Evolutionary conservation across 805 yeast genomes (phyloP).

Genomic region (Kluyveromyces dobzhanskii): DNA sequence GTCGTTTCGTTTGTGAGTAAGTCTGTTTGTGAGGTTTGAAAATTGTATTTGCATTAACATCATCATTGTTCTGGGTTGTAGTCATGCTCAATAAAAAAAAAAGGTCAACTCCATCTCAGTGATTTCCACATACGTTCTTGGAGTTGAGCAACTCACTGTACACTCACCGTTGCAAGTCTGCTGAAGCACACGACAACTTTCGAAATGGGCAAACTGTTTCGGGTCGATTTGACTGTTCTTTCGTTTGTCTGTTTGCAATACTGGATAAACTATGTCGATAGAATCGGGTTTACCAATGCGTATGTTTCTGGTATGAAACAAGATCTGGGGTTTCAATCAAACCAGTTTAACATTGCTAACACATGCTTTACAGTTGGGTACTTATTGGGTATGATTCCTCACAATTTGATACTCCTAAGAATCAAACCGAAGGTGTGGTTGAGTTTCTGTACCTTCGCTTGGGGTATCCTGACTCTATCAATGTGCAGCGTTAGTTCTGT

Average conservation of each 20-base stretch:
- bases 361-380: constrained; percentile 56
- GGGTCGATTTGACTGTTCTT: constrained; percentile 27
- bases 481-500: constrained; percentile 40
- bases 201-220: constrained; percentile 12
- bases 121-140: too few relatives aligned
- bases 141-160: too few relatives aligned
- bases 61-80: too few relatives aligned
- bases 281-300: constrained; percentile 48
- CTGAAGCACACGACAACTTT: too few relatives aligned
- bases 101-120: too few relatives aligned
- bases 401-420: constrained; percentile 43
- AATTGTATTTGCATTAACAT: too few relatives aligned
- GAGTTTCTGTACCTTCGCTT: constrained; percentile 42
- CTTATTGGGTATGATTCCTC: constrained; percentile 53
- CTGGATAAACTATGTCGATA: constrained; percentile 48
- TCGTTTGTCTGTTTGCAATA: constrained; percentile 29
- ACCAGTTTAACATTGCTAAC: constrained; percentile 43
- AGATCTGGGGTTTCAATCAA: constrained; percentile 39
- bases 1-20: too few relatives aligned
- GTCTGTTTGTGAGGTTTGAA: too few relatives aligned
- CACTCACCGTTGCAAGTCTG: too few relatives aligned
- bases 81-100: too few relatives aligned
- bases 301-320: constrained; percentile 64
- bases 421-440: constrained; percentile 52
- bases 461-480: constrained; percentile 50